Percentiles rank a stretch among this genome's conserved stretches.
These are phyloP conservation scores for Candida sojae DNA, from an alignment of 1,139 yeast genomes.

Conservation along the genomic window DNA sequence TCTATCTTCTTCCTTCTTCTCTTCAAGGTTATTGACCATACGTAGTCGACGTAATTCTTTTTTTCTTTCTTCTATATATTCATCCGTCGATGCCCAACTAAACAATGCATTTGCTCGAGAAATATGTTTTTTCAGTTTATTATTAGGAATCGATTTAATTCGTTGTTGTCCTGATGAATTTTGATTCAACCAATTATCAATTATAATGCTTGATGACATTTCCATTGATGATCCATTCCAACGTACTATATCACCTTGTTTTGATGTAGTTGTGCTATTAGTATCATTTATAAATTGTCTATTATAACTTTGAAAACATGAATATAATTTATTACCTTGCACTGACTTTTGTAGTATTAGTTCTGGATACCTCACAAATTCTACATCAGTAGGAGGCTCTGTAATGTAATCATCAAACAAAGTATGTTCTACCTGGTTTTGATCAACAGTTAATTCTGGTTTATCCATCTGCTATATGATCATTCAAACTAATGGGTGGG, in stretches of 20 bases:
- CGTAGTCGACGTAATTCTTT: conserved; percentile 21
- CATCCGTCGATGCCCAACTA: conserved; percentile 48
- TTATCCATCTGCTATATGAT: not conserved
- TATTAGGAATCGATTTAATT: not conserved
- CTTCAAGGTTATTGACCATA: conserved; percentile 6
- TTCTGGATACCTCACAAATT: conserved; percentile 32
- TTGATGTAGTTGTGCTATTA: conserved; percentile 9
- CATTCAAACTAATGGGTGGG: not conserved
- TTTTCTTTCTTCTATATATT: conserved; percentile 36
- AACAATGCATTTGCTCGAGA: conserved; percentile 36
- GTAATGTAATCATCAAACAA: conserved; percentile 9
- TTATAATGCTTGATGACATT: conserved; percentile 26
- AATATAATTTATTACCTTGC: conserved; percentile 33
- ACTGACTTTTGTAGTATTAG: conserved; percentile 31
- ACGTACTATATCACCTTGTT: conserved; percentile 25
- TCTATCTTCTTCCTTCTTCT: not conserved
- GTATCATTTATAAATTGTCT: conserved; percentile 32
- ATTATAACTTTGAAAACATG: conserved; percentile 36
- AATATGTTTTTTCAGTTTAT: conserved; percentile 9
- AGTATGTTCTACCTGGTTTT: conserved; percentile 5
- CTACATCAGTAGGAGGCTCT: not conserved
- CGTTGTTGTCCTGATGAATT: not conserved
- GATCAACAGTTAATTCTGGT: conserved; percentile 1
- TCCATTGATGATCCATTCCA: conserved; percentile 37
- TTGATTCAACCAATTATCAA: conserved; percentile 29